Base-by-base conservation (phyloP, 169 alveolate species). In the Plasmodium fragile region DNA sequence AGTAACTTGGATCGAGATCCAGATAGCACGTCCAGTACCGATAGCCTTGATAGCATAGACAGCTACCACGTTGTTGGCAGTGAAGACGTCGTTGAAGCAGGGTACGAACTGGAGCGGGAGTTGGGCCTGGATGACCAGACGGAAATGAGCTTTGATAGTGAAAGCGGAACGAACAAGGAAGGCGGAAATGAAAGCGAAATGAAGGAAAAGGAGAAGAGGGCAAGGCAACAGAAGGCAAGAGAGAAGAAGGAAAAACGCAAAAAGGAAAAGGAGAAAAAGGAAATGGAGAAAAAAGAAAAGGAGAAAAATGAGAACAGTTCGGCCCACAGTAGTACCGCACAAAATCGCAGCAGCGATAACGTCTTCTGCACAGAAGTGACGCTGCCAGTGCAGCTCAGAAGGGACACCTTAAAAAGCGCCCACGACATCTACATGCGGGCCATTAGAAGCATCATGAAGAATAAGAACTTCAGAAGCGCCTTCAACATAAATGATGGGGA, bases 401-500 rank as follows among this genome's bases (percentile, higher is more conserved):
- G 30, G 28, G 28, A 25, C 39, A 25, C 65, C 16, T 25, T 89
- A 34, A 89, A 78, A 89, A 89, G 94, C 49, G 34, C 81, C 41
- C 43, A 89, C 45, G 90, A 89, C 70, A 59, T 89, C 16, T 89
- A 89, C 49, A 32, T 89, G 30, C 34, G 94, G 45, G 94, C 90
- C 22, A 78, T 89, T 59, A 5, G 71, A 8, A 55, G 41, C 81
- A 49, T 89, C 81, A 89, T 89, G 81, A 13, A 89, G 45, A 18
- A 39, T 18, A 4, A 0, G 6, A 1, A 39, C 28, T 89, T 89
- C 70, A 52, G 65, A 79, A 32, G 49, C 3, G 49, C 36, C 13
- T 72, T 28, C 45, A 30, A n/a, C 16, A 6, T 84, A 45, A 25
- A 30, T 8, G 79, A 16, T 0, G 55, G 55, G 36, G 45, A 16